Percentiles rank a stretch among this genome's conserved stretches.
Conservation (phyloP, 768 basidiomycete species). For the Lentinula detonsa region DNA sequence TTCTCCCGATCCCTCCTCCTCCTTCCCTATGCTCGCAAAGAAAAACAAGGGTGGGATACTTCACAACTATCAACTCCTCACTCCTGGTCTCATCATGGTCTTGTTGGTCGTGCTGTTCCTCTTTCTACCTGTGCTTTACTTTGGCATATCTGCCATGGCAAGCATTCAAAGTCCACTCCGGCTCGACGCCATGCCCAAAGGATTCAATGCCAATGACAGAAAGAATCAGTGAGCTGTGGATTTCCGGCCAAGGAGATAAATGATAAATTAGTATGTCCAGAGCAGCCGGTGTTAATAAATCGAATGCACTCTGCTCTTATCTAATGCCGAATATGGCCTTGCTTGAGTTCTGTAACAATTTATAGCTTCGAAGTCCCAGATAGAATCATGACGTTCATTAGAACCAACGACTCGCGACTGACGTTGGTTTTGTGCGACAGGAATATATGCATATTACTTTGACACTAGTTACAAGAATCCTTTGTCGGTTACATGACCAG, state of each 20-base stretch:
- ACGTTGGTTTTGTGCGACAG: neutral
- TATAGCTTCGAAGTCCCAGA: neutral
- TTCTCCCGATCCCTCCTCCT: constrained; percentile 16
- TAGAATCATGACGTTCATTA: neutral
- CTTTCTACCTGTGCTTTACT: constrained; percentile 56
- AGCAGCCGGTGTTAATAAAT: too few relatives aligned
- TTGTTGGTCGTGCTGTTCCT: constrained; percentile 64
- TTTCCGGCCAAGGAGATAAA: too few relatives aligned
- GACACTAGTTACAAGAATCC: neutral
- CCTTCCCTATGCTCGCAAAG: constrained; percentile 11
- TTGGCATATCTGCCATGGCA: constrained; percentile 61
- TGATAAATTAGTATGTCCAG: too few relatives aligned
- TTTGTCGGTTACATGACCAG: neutral
- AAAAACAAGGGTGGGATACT: constrained; percentile 49
- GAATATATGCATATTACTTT: neutral
- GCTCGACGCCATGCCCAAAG: constrained; percentile 57
- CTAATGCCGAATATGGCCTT: too few relatives aligned
- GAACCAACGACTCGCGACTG: neutral
- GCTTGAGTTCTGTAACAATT: too few relatives aligned
- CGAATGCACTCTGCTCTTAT: too few relatives aligned
- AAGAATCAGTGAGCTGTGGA: constrained; percentile 53
- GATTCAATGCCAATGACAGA: constrained; percentile 63
- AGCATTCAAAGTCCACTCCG: constrained; percentile 69
- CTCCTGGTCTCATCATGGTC: constrained; percentile 63
- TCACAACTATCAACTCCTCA: constrained; percentile 70